These are phyloP conservation scores for Dictyostelium citrinum DNA, from an alignment of 78 protist genomes.

Conservation along the genomic window DNA sequence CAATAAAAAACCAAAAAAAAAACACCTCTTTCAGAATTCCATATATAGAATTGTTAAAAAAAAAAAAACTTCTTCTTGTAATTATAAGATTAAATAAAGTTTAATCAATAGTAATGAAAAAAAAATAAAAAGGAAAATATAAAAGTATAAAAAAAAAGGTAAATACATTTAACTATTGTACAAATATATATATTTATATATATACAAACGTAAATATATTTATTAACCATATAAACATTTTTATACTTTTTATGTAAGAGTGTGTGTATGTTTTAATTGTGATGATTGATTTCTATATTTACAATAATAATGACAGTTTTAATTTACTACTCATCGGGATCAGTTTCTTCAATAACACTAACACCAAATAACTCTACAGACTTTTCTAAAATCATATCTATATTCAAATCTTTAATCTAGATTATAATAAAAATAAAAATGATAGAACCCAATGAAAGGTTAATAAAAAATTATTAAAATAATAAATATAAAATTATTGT, in stretches of 20 bases:
- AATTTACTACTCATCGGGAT: neutral
- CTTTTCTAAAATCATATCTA: constrained; percentile 48
- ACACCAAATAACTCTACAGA: constrained; percentile 40
- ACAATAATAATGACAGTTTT: neutral
- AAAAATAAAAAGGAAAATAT: neutral
- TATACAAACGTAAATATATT: too few relatives aligned
- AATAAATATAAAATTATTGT: too few relatives aligned
- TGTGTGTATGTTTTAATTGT: neutral
- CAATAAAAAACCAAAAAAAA: neutral
- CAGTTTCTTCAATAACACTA: neutral
- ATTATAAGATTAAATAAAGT: neutral
- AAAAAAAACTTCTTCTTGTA: neutral
- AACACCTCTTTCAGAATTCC: neutral
- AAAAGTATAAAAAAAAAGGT: neutral
- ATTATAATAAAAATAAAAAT: neutral
- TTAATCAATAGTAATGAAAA: neutral
- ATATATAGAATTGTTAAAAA: neutral
- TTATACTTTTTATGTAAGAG: neutral
- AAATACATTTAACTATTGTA: neutral
- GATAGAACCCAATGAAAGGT: neutral
- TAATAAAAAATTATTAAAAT: neutral
- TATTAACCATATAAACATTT: neutral
- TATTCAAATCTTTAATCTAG: constrained; percentile 62
- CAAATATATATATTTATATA: neutral
- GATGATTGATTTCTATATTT: neutral